phyloP scores from a whole-genome alignment of 352 stramenopile genomes.

The Phytopythium helicoides region DNA sequence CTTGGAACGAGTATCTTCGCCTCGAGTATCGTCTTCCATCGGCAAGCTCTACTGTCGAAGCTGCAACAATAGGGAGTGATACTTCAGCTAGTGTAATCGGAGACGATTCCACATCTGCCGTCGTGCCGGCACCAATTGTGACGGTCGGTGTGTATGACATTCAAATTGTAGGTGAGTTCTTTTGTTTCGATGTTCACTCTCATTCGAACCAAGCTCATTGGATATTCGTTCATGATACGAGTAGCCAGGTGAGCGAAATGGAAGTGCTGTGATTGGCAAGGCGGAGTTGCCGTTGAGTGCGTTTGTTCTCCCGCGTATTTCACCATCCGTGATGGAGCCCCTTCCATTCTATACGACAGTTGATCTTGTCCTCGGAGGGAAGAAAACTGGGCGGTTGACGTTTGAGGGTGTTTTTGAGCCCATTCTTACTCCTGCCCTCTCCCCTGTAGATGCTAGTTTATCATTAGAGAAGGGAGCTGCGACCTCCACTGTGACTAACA shows the following conservation, averaged over 20 bases:
- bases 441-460: background rate
- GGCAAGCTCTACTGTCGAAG: background rate
- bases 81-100: no score
- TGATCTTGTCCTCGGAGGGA: slow-evolving; percentile 21
- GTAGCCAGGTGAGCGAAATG: slow-evolving; percentile 41
- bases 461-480: slow-evolving; percentile 5
- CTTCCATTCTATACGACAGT: slow-evolving; percentile 25
- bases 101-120: background rate
- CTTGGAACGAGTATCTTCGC: slow-evolving; percentile 51
- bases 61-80: background rate
- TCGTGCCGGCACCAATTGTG: slow-evolving; percentile 34
- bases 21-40: slow-evolving; percentile 29
- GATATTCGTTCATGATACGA: slow-evolving; percentile 1
- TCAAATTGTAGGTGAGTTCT: slow-evolving; percentile 40
- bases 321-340: slow-evolving; percentile 2
- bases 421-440: background rate
- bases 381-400: slow-evolving; percentile 29
- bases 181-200: background rate
- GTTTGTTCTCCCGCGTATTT: slow-evolving; percentile 18
- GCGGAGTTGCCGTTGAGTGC: slow-evolving; percentile 36
- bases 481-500: slow-evolving; percentile 2
- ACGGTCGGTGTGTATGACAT: slow-evolving; percentile 45
- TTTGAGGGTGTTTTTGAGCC: slow-evolving; percentile 48
- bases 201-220: background rate
- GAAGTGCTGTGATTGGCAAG: slow-evolving; percentile 33